These are phyloP conservation scores for Persicaria maculosa DNA, from an alignment of 148 eudicot species.

Conservation along the genomic window DNA sequence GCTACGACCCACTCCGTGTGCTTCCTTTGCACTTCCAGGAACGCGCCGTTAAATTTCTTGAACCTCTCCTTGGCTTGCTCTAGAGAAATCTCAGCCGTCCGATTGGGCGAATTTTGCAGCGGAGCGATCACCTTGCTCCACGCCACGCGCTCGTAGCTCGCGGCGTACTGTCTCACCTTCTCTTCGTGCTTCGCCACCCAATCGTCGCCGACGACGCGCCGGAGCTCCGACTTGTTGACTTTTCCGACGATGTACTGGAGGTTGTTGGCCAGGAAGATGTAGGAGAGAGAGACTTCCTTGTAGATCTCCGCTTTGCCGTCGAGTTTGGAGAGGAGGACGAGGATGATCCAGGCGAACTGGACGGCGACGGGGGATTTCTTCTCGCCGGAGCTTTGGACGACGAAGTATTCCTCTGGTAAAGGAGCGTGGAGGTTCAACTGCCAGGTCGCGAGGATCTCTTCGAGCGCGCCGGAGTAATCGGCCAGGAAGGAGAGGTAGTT, in stretches of 20 bases:
- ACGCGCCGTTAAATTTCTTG: conserved; percentile 42
- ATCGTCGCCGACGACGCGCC: conserved; percentile 46
- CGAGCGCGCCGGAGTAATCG: conserved; percentile 35
- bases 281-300: conserved; percentile 55
- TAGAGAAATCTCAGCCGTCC: conserved; percentile 21
- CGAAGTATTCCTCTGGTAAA: conserved; percentile 45
- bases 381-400: conserved; percentile 21
- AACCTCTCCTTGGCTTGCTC: conserved; percentile 46
- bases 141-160: conserved; percentile 52
- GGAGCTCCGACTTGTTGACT: conserved; percentile 41
- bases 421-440: conserved; percentile 25
- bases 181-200: conserved; percentile 50
- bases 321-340: conserved; percentile 54
- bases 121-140: conserved; percentile 54
- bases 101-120: conserved; percentile 30
- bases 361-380: conserved; percentile 24
- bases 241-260: conserved; percentile 47
- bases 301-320: conserved; percentile 56
- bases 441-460: conserved; percentile 38
- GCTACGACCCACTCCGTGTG: conserved; percentile 47
- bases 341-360: conserved; percentile 55
- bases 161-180: conserved; percentile 50
- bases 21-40: conserved; percentile 51
- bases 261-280: conserved; percentile 72
- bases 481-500: conserved; percentile 36